phyloP scores from a whole-genome alignment of 352 stramenopile genomes.

The Thraustotheca clavata region DNA sequence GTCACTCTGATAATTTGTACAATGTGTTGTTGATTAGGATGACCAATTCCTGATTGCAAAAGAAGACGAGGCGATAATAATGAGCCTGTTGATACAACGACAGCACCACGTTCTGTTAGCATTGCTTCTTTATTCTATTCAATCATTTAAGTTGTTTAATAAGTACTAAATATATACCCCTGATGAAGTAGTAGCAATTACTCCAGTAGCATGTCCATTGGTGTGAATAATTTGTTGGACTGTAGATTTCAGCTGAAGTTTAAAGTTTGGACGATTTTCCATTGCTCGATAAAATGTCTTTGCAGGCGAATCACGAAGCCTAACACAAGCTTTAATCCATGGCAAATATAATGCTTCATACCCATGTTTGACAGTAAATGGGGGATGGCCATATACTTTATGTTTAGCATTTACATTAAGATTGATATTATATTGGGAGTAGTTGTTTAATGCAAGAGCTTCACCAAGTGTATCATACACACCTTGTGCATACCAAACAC shows the following conservation, averaged over 20 bases:
- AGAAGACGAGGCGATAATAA: constrained; percentile 73
- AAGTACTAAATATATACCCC: neutral
- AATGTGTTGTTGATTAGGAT: constrained; percentile 39
- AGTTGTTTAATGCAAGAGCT: constrained; percentile 34
- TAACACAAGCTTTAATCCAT: neutral
- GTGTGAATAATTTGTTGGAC: constrained; percentile 46
- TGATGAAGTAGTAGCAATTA: constrained; percentile 28
- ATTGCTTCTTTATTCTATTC: neutral
- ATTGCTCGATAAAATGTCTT: constrained; percentile 43
- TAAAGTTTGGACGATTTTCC: constrained; percentile 39
- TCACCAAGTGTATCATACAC: constrained; percentile 37
- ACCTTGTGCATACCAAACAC: constrained; percentile 42
- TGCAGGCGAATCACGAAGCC: constrained; percentile 41
- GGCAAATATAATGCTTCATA: neutral
- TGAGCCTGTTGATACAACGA: constrained; percentile 66
- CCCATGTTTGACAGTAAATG: constrained; percentile 47
- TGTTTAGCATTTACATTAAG: constrained; percentile 34
- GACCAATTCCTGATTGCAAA: constrained; percentile 69
- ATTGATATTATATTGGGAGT: constrained; percentile 41
- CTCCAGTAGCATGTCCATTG: constrained; percentile 32
- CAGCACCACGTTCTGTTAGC: constrained; percentile 27
- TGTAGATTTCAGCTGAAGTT: constrained; percentile 38
- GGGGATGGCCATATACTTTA: constrained; percentile 46
- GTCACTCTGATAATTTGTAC: constrained; percentile 21
- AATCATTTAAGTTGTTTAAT: neutral